Base-by-base conservation (phyloP, 2,329 filamentous ascomycete genomes). In the Clarireedia monteithiana region DNA sequence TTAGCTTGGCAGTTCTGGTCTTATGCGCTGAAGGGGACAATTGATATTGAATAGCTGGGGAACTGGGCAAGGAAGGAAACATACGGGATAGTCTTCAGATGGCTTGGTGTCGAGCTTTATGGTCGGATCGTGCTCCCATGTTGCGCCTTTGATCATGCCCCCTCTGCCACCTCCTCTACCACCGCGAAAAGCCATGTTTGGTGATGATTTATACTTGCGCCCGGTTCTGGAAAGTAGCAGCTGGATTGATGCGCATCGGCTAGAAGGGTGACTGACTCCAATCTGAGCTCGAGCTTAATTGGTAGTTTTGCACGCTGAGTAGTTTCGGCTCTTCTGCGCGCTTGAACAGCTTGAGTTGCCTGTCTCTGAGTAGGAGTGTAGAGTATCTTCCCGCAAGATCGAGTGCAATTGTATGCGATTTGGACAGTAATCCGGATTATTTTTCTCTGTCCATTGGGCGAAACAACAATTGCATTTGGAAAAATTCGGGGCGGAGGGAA, bases 1-100 rank as follows among this genome's bases (percentile, higher is more conserved):
- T 45, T 30, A 30, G 27, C 27, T 30, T 30, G 27, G 27, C 10
- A 7, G 7, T 30, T 30, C 6, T 7, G 10, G 10, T 10, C 7
- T 7, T 9, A 30, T 30, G 27, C 27, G 27, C 27, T 9, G 27
- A 10, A 9, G 27, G 27, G 7, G 7, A 10, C 27, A 10, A 30
- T 30, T 30, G 27, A 30, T 30, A 10, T 30, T 9, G 27, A 20
- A 30, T 30, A 30, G 27, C 27, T 30, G 10, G 27, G 10, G 27
- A 30, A 10, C 27, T 20, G 36, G 15, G 34, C 20, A 27, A 6
- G 48, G 34, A 36, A 40, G 45, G 23, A 54, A 56, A 67, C 70
- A 40, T 69, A 77, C 75, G 56, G 75, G 75, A 61, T 74, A 77
- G 39, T 76, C 64, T 55, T 73, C 74, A 27, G 72, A 73, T 14